phyloP scores from a whole-genome alignment of 2,329 filamentous ascomycete species.

The Alternaria rosae region DNA sequence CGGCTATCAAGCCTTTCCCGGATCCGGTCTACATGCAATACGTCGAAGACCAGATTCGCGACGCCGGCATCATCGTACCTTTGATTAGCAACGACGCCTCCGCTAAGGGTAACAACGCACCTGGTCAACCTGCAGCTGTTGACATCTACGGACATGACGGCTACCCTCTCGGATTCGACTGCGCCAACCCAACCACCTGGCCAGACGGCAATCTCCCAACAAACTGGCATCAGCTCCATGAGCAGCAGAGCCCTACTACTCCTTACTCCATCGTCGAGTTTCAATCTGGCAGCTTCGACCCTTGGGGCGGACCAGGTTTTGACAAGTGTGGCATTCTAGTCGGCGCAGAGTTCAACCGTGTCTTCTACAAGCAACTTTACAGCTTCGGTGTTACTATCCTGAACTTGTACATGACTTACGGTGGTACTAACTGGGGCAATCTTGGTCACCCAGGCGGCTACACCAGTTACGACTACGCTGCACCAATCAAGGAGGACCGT shows the following conservation, averaged over 20 bases:
- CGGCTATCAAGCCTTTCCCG: slow-evolving; percentile 63
- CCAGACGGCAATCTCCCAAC: slow-evolving; percentile 64
- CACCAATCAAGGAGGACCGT: slow-evolving; percentile 73
- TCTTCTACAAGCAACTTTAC: slow-evolving; percentile 81
- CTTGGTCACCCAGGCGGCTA: slow-evolving; percentile 66
- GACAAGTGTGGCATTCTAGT: slow-evolving; percentile 70
- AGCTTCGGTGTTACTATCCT: slow-evolving; percentile 72
- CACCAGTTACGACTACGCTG: slow-evolving; percentile 67
- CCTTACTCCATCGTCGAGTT: slow-evolving; percentile 73
- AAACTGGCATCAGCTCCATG: slow-evolving; percentile 62
- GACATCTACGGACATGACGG: slow-evolving; percentile 73
- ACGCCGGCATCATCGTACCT: slow-evolving; percentile 75
- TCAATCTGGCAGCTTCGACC: slow-evolving; percentile 75
- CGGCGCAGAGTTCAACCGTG: slow-evolving; percentile 76
- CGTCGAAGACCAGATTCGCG: slow-evolving; percentile 71
- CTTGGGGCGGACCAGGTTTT: slow-evolving; percentile 76
- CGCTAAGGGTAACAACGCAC: slow-evolving; percentile 68
- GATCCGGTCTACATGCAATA: slow-evolving; percentile 74
- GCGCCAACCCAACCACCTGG: slow-evolving; percentile 69
- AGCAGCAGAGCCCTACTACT: slow-evolving; percentile 68
- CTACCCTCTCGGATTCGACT: slow-evolving; percentile 67
- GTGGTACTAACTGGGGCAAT: slow-evolving; percentile 84
- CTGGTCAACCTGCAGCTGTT: slow-evolving; percentile 64
- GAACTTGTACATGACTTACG: slow-evolving; percentile 80
- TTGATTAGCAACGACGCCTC: slow-evolving; percentile 77